Base-by-base conservation (phyloP, 305 asterid species). In the Fraxinus floribunda region DNA sequence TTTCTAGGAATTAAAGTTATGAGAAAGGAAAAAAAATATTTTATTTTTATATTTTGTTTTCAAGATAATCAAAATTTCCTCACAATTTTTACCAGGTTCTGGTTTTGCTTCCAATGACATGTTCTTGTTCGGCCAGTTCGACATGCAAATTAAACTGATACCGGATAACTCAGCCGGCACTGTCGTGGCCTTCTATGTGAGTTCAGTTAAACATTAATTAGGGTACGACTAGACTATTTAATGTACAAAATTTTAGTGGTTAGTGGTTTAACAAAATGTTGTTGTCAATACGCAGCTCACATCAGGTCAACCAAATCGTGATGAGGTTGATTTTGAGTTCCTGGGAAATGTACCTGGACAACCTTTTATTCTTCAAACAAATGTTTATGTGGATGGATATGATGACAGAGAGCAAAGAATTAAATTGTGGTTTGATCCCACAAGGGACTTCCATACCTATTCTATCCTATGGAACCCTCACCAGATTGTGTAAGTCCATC, bases 121-220 rank as follows among this genome's bases (percentile, higher is more conserved):
- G 95, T 95, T 85, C 89, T 82, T 94, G 89, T 95, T 91, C 80
- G 99, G 98, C 4, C 94, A 93, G 9, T 89, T 93, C 85, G 95
- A 93, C 89, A 93, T 94, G 97, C 81, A 90, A 81, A 95, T 94
- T n/a, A 93, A 94, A 78, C 32, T 95, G 86, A 83, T 95, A 15
- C 93, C 95, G 1, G 99, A 97, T 18, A 85, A 95, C 79, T 95
- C 99, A 24, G 97, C 99, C 0, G 99, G 98, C 87, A 93, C 98
- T 0, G 97, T 94, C 62, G 95, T 93, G 7, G 97, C 98, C 73
- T 93, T 89, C 38, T 94, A 94, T 78, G 99, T 93, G 83, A 85
- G 95, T 77, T 68, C 46, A 13, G 70, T 10, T 78, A 52, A 62
- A 70, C 18, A 64, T 2, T 49, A 16, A 49, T 22, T 24, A 11